Base-by-base conservation (phyloP, 2,329 filamentous ascomycete genomes). In the Cryphonectria radicalis region DNA sequence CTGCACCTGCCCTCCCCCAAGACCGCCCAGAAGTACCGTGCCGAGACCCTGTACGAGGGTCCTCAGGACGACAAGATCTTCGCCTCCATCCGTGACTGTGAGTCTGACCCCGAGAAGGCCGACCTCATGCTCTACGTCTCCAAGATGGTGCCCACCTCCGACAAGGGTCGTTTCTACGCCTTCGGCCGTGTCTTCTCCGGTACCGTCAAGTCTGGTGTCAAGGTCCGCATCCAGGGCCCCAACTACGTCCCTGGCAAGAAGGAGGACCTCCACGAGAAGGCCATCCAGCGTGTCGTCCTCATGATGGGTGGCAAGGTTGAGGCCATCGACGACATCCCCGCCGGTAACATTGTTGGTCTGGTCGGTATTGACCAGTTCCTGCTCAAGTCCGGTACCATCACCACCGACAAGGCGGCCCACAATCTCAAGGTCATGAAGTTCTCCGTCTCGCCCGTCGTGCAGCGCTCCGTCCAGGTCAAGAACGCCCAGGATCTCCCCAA, bases 391-490 rank as follows among this genome's bases (percentile, higher is more conserved):
- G 96, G 96, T 92, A 99, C 96, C 81, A 93, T 99, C 80, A 97
- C 95, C 86, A 98, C 95, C 83, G 91, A 89, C 82, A 96, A 99
- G 78, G 97, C 94, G 77, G 95, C 96, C 83, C 96, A 99, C 92
- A 99, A 99, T 92, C 88, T 99, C 81, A 98, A 98, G 92, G 96
- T 99, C 87, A 99, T 99, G 96, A 98, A 98, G 90, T 99, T 99
- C 93, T 99, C 96, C 82, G 96, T 99, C 84, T 98, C 96, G 73
- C 96, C 96, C 80, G 96, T 99, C 87, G 96, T 99, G 77, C 95
- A 93, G 87, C 95, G 95, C 79, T 97, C 96, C 85, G 96, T 99
- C 81, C 94, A 98, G 87, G 95, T 98, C 89, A 98, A 98, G 94
- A 99, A 99, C 88, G 96, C 96, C 81, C 94, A 97, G 88, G 96